Evolutionary conservation across 768 basidiomycete species (phyloP).

Genomic region (Rickenella mellea): DNA sequence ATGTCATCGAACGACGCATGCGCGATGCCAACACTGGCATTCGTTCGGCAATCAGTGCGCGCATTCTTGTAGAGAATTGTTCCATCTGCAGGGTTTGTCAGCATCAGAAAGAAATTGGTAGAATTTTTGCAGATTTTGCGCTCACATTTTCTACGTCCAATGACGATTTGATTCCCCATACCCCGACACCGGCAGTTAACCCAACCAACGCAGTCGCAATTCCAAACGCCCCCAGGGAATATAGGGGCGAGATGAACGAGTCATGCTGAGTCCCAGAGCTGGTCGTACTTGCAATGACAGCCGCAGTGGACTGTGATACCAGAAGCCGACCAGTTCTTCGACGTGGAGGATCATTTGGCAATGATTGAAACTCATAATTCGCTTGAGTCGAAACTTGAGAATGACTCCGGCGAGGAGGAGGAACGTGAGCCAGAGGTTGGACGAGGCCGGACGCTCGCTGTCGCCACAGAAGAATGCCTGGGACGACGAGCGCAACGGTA

Average conservation of each 20-base stretch:
- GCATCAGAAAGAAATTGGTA: conserved; percentile 2
- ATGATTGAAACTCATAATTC: too few relatives aligned
- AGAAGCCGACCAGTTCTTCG: background rate
- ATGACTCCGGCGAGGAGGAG: conserved; percentile 12
- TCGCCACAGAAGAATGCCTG: conserved; percentile 18
- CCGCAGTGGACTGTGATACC: background rate
- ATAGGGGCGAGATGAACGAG: conserved; percentile 22
- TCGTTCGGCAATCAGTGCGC: conserved; percentile 31
- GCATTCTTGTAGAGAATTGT: conserved; percentile 54
- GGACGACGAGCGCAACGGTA: conserved; percentile 20
- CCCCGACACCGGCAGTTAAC: conserved; percentile 31
- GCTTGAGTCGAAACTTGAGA: too few relatives aligned
- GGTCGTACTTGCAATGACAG: background rate
- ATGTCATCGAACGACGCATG: conserved; percentile 33
- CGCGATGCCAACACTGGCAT: conserved; percentile 41
- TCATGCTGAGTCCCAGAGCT: background rate
- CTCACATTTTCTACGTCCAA: conserved; percentile 51
- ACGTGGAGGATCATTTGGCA: too few relatives aligned
- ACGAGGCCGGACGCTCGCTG: conserved; percentile 10
- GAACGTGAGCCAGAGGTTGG: conserved; percentile 10
- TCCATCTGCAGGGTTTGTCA: conserved; percentile 28
- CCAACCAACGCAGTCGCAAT: conserved; percentile 56
- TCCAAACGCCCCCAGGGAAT: conserved; percentile 53
- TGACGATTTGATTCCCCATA: conserved; percentile 39
- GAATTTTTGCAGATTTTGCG: too few relatives aligned